Evolutionary conservation across 345 rosid genomes (phyloP).

Genomic region (Syzygium aromaticum): DNA sequence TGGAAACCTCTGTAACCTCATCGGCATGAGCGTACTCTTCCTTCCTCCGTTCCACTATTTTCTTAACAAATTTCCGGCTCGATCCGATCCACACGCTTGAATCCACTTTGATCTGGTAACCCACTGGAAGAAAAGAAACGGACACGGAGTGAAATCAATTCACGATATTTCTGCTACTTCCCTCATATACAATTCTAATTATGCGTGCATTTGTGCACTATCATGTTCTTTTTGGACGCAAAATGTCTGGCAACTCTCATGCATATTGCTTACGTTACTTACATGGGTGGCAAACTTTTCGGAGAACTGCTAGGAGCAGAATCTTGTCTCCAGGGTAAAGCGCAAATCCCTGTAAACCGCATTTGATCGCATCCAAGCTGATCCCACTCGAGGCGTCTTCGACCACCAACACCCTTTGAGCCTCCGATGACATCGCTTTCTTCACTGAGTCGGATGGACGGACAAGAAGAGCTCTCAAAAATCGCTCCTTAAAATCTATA

Average conservation of each 20-base stretch:
- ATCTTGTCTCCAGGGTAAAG: constrained; percentile 37
- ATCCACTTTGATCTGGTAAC: constrained; percentile 37
- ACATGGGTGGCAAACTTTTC: constrained; percentile 55
- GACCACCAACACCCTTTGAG: constrained; percentile 37
- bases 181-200: background rate
- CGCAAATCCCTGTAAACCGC: constrained; percentile 15
- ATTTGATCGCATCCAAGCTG: constrained; percentile 14
- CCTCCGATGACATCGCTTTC: constrained; percentile 20
- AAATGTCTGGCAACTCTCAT: background rate
- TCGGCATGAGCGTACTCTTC: constrained; percentile 26
- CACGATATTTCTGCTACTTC: background rate
- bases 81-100: constrained; percentile 27
- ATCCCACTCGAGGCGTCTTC: constrained; percentile 33
- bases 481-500: background rate
- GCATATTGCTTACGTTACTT: constrained; percentile 20
- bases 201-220: background rate
- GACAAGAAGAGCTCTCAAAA: background rate
- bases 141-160: background rate
- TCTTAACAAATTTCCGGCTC: constrained; percentile 26
- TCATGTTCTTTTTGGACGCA: background rate
- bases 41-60: constrained; percentile 28
- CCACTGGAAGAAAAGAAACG: constrained; percentile 28
- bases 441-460: background rate
- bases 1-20: constrained; percentile 17
- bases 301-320: constrained; percentile 28